phyloP scores from a whole-genome alignment of 306 rosid species.

The Rosa lucieae region DNA sequence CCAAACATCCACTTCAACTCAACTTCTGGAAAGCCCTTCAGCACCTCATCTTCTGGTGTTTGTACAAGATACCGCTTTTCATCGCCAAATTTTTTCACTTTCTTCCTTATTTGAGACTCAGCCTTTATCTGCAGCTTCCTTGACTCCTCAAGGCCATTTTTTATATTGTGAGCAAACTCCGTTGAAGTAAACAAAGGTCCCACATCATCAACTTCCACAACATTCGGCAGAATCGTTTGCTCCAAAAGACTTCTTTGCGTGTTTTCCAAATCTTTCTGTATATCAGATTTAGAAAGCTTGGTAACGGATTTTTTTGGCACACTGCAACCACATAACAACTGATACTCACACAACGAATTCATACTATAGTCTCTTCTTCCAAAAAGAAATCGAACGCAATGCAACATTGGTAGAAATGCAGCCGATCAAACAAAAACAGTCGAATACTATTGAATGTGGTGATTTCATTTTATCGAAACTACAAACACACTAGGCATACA shows the following conservation, averaged over 20 bases:
- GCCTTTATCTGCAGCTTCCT: constrained; percentile 63
- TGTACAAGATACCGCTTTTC: constrained; percentile 56
- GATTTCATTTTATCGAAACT: too few relatives aligned
- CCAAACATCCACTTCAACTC: constrained; percentile 91
- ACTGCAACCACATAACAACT: constrained; percentile 54
- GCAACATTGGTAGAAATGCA: background rate
- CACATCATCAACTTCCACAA: constrained; percentile 64
- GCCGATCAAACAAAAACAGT: background rate
- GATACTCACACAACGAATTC: constrained; percentile 33
- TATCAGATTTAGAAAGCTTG: constrained; percentile 63
- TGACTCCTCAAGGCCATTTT: constrained; percentile 67
- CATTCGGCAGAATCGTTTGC: constrained; percentile 65
- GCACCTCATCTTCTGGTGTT: constrained; percentile 73
- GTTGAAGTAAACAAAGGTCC: constrained; percentile 57
- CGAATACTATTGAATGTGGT: too few relatives aligned
- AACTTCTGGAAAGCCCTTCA: constrained; percentile 87
- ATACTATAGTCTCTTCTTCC: constrained; percentile 25
- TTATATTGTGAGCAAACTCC: constrained; percentile 57
- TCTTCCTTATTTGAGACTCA: constrained; percentile 63
- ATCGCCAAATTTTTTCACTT: constrained; percentile 62
- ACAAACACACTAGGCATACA: background rate
- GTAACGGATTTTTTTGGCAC: constrained; percentile 42
- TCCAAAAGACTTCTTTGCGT: constrained; percentile 71
- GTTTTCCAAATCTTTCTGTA: constrained; percentile 79
- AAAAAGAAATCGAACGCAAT: background rate